phyloP scores from a whole-genome alignment of 257 asterid genomes.

The Oldenlandia corymbosa region DNA sequence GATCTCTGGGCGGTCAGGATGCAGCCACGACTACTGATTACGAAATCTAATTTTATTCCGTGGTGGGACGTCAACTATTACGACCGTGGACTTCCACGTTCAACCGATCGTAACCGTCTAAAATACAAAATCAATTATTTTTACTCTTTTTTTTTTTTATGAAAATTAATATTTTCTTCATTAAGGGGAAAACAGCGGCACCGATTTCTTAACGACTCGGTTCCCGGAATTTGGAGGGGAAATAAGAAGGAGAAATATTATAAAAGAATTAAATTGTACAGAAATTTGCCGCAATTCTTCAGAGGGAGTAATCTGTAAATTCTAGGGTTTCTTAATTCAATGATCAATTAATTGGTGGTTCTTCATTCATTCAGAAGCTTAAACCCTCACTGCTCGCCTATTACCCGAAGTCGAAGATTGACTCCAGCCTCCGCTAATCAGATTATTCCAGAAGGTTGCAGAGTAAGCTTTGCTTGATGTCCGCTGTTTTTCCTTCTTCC shows the following conservation, averaged over 20 bases:
- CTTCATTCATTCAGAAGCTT: background rate
- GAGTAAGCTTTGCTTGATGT: background rate
- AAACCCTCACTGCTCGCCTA: slow-evolving; percentile 1
- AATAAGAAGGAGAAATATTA: background rate
- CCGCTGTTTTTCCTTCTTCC: background rate
- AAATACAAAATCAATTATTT: background rate
- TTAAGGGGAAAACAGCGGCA: background rate
- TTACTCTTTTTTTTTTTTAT: too few relatives aligned
- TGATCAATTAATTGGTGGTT: background rate
- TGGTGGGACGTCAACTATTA: too few relatives aligned
- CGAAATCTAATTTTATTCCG: too few relatives aligned
- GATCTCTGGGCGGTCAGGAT: background rate
- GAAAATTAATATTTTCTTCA: too few relatives aligned
- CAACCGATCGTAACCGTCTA: background rate
- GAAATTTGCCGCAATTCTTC: background rate
- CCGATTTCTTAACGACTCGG: background rate
- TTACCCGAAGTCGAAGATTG: background rate
- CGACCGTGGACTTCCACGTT: background rate
- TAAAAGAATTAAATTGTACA: too few relatives aligned
- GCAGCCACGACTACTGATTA: background rate
- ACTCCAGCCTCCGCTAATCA: background rate
- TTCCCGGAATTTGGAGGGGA: too few relatives aligned
- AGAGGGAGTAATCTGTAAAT: background rate
- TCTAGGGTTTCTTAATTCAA: slow-evolving; percentile 10
- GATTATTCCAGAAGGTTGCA: background rate